These are phyloP conservation scores for Colletotrichum sp. DNA, from an alignment of 2,329 filamentous ascomycete genomes.

Conservation along the genomic window DNA sequence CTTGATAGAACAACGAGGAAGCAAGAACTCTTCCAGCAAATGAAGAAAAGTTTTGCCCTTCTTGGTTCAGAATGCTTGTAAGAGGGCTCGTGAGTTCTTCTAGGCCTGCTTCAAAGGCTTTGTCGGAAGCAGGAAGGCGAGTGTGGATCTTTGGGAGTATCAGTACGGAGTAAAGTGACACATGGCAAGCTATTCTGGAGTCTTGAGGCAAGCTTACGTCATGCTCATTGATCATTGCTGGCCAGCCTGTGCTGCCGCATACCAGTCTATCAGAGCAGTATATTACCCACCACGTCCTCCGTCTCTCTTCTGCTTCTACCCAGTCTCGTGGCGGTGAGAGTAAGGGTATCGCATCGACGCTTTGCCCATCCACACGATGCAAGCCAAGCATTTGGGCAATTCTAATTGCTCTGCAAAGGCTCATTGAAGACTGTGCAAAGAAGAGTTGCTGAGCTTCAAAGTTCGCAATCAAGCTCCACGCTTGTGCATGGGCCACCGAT, in stretches of 20 bases:
- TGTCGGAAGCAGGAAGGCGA: conserved; percentile 66
- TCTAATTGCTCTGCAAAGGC: conserved; percentile 63
- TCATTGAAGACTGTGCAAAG: conserved; percentile 72
- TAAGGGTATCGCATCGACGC: conserved; percentile 68
- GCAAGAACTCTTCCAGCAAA: conserved; percentile 65
- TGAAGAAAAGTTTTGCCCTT: conserved; percentile 54
- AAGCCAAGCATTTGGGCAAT: conserved; percentile 72
- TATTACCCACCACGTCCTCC: conserved; percentile 71
- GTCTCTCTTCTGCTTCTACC: conserved; percentile 70
- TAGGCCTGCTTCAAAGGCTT: conserved; percentile 62
- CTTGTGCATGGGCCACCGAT: conserved; percentile 64
- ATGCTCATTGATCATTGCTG: conserved; percentile 68
- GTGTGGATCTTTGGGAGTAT: conserved; percentile 50
- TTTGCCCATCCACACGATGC: conserved; percentile 65
- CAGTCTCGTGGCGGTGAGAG: conserved; percentile 68
- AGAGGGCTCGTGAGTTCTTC: conserved; percentile 57
- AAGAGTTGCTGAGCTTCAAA: conserved; percentile 75
- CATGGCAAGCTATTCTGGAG: accelerated
- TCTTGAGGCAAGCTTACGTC: conserved; percentile 41
- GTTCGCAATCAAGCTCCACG: conserved; percentile 63
- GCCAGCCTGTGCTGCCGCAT: conserved; percentile 73
- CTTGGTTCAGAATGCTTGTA: conserved; percentile 51
- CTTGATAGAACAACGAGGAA: conserved; percentile 59
- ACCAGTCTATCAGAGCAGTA: conserved; percentile 71
- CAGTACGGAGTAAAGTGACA: accelerated